Base-by-base conservation (phyloP, 1,139 yeast species). In the Yarrowia galli region DNA sequence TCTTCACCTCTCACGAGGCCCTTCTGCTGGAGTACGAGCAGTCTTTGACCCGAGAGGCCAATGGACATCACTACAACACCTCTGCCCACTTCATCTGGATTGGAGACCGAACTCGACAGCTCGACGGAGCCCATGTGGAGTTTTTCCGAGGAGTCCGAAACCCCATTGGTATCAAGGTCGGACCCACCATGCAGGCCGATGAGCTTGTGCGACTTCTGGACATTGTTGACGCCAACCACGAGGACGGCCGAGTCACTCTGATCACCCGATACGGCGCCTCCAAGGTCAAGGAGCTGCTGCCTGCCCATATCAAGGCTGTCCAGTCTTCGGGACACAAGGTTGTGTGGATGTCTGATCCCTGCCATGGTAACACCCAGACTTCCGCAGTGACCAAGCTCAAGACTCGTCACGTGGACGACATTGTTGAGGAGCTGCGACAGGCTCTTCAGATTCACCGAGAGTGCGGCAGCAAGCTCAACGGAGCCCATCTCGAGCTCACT, bases 21-120 rank as follows among this genome's bases (percentile, higher is more conserved):
- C 75, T 81, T 45, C 71, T 80, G 63, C 75, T 81, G 23, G 83
- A 81, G 70, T 81, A 75, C 69, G 83, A 81, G 73, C 83, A 81
- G 72, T 72, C 76, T 46, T 73, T 81, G 69, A 81, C 83, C n/a
- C 74, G 83, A 32, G 54, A 72, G 54, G 71, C 70, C 12, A 67
- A 67, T 23, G 68, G 71, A 51, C 74, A 74, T 36, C 80, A 78
- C 77, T 81, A 79, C 75, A 79, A 81, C 71, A 79, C 83, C 3
- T 79, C 82, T 5, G 80, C 83, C 2, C 83, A 81, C 68, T 81
- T 81, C 71, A 74, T 81, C 60, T 81, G 83, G 83, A 81, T 81
- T 61, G 83, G 83, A 18, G 83, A 81, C 71, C 76, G 83, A 38
- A 81, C 83, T 1, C 72, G 84, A 18, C 83, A 80, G 72, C 72